phyloP scores from a whole-genome alignment of 805 yeast species.

The Lachancea thermotolerans region DNA sequence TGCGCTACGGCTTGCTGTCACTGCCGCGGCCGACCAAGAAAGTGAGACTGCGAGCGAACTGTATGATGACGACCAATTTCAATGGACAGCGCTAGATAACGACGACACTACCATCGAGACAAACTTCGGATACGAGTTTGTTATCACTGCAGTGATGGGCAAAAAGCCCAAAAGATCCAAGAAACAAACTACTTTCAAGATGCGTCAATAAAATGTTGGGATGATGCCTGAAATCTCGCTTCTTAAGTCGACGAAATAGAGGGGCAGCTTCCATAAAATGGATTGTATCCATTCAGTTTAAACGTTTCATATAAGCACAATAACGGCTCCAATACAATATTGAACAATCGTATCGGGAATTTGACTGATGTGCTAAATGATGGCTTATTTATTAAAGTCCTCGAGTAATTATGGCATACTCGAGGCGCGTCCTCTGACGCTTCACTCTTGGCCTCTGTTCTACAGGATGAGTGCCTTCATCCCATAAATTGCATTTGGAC shows the following conservation, averaged over 20 bases:
- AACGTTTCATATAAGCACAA: conserved; percentile 35
- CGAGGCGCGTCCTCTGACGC: too few relatives aligned
- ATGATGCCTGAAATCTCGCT: too few relatives aligned
- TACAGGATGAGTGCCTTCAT: too few relatives aligned
- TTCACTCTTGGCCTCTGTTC: too few relatives aligned
- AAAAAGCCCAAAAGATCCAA: conserved; percentile 2
- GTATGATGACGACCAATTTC: conserved; percentile 12
- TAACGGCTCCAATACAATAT: conserved; percentile 39
- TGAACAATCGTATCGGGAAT: conserved; percentile 33
- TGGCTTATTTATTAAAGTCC: too few relatives aligned
- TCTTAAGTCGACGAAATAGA: too few relatives aligned
- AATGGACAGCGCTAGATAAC: conserved; percentile 17
- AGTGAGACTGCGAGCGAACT: conserved; percentile 8
- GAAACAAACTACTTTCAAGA: not conserved
- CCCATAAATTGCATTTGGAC: too few relatives aligned
- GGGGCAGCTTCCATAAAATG: too few relatives aligned
- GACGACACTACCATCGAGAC: conserved; percentile 6
- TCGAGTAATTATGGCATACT: too few relatives aligned
- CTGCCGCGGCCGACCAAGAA: conserved; percentile 8
- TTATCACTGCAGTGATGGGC: conserved; percentile 6
- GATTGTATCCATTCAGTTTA: too few relatives aligned
- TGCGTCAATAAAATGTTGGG: not conserved
- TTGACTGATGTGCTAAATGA: conserved; percentile 37
- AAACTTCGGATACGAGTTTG: conserved; percentile 11
- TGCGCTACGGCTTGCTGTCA: conserved; percentile 16